Conservation (phyloP, 1,139 yeast species). For the Pichia cactophila region DNA sequence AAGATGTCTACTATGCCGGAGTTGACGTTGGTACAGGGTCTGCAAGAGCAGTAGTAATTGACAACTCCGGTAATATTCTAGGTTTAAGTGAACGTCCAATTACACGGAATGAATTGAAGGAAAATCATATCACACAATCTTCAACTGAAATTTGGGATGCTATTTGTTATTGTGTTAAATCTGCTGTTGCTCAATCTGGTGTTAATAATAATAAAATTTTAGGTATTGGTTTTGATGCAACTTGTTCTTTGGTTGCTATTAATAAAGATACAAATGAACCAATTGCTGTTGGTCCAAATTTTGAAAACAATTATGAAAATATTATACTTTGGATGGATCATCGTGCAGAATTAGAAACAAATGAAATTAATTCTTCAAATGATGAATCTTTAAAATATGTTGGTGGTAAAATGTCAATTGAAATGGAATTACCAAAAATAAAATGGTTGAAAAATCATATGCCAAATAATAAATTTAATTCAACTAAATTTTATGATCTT, state of each 20-base stretch:
- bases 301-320: conserved; percentile 62
- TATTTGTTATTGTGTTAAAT: conserved; percentile 73
- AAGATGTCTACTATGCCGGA: conserved; percentile 60
- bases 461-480: conserved; percentile 51
- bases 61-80: conserved; percentile 71
- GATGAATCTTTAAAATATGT: conserved; percentile 82
- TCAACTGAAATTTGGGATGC: conserved; percentile 92
- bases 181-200: conserved; percentile 65
- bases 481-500: conserved; percentile 82
- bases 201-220: conserved; percentile 58
- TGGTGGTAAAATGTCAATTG: conserved; percentile 96
- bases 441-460: conserved; percentile 90
- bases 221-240: conserved; percentile 95
- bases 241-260: conserved; percentile 86
- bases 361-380: conserved; percentile 67
- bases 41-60: conserved; percentile 89
- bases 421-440: conserved; percentile 96
- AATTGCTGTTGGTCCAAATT: conserved; percentile 89
- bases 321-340: conserved; percentile 98
- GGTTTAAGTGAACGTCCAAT: conserved; percentile 77
- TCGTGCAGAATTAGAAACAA: conserved; percentile 84
- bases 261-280: conserved; percentile 61
- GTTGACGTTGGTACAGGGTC: conserved; percentile 98
- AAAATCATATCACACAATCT: conserved; percentile 72
- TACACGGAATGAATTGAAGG: conserved; percentile 65